Evolutionary conservation across 768 basidiomycete species (phyloP).

Genomic region (Coprinellus aureogranulatus): DNA sequence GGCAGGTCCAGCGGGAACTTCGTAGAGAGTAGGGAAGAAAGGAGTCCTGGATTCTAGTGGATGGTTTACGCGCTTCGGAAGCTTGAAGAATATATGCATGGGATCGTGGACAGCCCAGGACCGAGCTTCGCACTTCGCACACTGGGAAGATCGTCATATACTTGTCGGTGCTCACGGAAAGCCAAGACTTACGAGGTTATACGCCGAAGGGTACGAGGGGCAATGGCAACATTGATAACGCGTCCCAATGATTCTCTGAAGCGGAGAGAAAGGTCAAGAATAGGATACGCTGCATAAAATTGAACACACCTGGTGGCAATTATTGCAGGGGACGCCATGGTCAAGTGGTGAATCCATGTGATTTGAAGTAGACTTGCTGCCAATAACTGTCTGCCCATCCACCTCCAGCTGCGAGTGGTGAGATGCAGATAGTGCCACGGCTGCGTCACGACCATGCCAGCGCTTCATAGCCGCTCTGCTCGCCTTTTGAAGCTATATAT

Average conservation of each 20-base stretch:
- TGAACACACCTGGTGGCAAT: constrained; percentile 57
- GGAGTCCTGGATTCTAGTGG: constrained; percentile 49
- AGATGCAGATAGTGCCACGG: constrained; percentile 44
- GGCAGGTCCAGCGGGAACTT: constrained; percentile 56
- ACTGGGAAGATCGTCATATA: constrained; percentile 44
- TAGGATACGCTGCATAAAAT: too few relatives aligned
- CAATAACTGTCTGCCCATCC: constrained; percentile 68
- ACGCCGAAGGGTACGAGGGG: constrained; percentile 56
- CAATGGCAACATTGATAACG: constrained; percentile 92
- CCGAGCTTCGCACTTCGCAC: constrained; percentile 70
- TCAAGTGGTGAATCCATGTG: constrained; percentile 37
- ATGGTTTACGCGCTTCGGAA: constrained; percentile 73
- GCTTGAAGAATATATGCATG: constrained; percentile 83
- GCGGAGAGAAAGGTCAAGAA: background rate
- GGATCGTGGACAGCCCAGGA: constrained; percentile 84
- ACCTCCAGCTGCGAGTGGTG: constrained; percentile 53
- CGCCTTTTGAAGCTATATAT: constrained; percentile 54
- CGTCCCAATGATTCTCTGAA: constrained; percentile 73
- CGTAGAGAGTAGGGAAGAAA: constrained; percentile 69
- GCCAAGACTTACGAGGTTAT: constrained; percentile 63
- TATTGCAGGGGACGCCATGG: constrained; percentile 61
- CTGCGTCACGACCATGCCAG: constrained; percentile 76
- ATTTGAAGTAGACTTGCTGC: constrained; percentile 37
- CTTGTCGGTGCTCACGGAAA: constrained; percentile 1
- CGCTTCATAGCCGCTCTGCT: constrained; percentile 71